Conservation (phyloP, 2,329 filamentous ascomycete genomes). For the Metarhizium robertsii region DNA sequence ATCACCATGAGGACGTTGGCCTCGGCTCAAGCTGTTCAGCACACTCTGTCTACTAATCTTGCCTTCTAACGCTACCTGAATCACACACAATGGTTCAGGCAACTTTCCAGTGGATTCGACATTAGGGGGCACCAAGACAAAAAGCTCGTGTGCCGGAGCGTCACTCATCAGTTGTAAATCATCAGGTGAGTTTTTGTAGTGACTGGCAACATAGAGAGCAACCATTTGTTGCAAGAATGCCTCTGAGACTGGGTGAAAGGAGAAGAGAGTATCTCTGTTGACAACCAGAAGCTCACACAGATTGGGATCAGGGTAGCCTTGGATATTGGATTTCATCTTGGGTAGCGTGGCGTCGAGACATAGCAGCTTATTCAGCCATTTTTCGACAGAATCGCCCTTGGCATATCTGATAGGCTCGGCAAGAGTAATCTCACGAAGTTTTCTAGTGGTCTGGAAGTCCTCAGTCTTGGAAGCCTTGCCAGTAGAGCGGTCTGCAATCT, state of each 20-base stretch:
- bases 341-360: constrained; percentile 90
- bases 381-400: constrained; percentile 82
- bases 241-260: constrained; percentile 93
- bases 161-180: constrained; percentile 98
- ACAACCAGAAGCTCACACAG: constrained; percentile 89
- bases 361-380: constrained; percentile 89
- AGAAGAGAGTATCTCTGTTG: constrained; percentile 95
- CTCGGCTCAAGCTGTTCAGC: constrained; percentile 77
- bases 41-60: constrained; percentile 92
- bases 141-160: constrained; percentile 91
- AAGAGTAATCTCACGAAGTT: constrained; percentile 83
- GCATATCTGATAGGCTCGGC: constrained; percentile 93
- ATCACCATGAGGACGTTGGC: constrained; percentile 82
- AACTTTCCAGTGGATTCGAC: constrained; percentile 67
- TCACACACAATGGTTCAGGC: constrained; percentile 87
- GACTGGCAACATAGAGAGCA: constrained; percentile 89
- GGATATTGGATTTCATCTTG: constrained; percentile 58
- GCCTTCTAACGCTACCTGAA: constrained; percentile 90
- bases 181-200: constrained; percentile 97
- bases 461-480: constrained; percentile 60
- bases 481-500: constrained; percentile 70
- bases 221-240: constrained; percentile 98
- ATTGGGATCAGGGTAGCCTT: constrained; percentile 81
- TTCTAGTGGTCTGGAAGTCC: constrained; percentile 59
- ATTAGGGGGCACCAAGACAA: constrained; percentile 82